Evolutionary conservation across 2,329 filamentous ascomycete genomes (phyloP).

Genomic region (Parascedosporium putredinis): DNA sequence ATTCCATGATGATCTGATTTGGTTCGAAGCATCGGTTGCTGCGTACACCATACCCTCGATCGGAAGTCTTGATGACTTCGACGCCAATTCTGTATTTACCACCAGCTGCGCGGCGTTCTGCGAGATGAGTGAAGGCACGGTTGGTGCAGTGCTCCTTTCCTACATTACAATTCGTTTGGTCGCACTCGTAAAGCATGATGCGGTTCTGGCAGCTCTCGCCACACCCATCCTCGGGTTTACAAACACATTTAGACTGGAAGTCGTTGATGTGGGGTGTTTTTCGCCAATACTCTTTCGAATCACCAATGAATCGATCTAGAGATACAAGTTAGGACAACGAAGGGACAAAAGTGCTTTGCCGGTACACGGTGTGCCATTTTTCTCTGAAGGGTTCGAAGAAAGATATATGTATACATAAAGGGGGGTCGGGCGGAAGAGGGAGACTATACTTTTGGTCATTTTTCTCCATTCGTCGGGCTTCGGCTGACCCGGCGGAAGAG

Average conservation of each 20-base stretch:
- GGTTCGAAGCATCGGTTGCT: constrained; percentile 80
- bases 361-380: constrained; percentile 12
- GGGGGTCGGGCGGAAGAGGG: constrained; percentile 12
- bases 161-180: constrained; percentile 76
- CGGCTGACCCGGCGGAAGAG: constrained; percentile 72
- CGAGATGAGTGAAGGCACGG: constrained; percentile 74
- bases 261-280: constrained; percentile 65
- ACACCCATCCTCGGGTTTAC: constrained; percentile 67
- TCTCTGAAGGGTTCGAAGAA: background rate
- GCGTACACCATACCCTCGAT: constrained; percentile 84
- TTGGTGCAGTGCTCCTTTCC: constrained; percentile 70
- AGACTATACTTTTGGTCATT: constrained; percentile 72
- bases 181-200: constrained; percentile 96
- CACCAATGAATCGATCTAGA: constrained; percentile 79
- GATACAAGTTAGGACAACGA: constrained; percentile 18
- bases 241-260: constrained; percentile 69
- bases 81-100: constrained; percentile 88
- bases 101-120: constrained; percentile 62
- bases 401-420: background rate
- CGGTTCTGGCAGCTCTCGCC: constrained; percentile 87
- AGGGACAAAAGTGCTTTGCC: background rate
- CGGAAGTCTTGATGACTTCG: constrained; percentile 82
- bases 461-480: constrained; percentile 92
- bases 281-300: constrained; percentile 71
- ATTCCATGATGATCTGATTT: constrained; percentile 96